Conservation (phyloP, 2,329 filamentous ascomycete species). For the Aspergillus sp. region DNA sequence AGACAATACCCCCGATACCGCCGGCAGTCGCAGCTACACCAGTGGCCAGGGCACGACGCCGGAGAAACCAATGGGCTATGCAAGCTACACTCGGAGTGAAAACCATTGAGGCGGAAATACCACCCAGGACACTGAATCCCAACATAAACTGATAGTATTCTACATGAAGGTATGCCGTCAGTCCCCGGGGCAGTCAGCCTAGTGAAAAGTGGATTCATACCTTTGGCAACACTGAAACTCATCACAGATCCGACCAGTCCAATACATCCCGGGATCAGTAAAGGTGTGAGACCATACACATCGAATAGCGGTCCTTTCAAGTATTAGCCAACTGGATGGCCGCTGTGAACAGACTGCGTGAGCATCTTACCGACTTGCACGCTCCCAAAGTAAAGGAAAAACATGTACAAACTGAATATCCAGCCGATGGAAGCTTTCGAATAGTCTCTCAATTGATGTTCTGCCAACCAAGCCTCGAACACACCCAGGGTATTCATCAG, state of each 20-base stretch:
- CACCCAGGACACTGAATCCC: slow-evolving; percentile 9
- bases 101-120: slow-evolving; percentile 6
- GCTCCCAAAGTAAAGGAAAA: slow-evolving; percentile 32
- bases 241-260: slow-evolving; percentile 14
- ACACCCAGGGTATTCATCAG: slow-evolving; percentile 31
- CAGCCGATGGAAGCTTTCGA: slow-evolving; percentile 30
- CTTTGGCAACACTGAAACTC: slow-evolving; percentile 9
- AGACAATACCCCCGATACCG: slow-evolving; percentile 22
- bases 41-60: slow-evolving; percentile 20
- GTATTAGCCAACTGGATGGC: neutral
- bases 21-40: slow-evolving; percentile 20
- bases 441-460: slow-evolving; percentile 28
- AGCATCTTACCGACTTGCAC: slow-evolving; percentile 27
- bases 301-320: slow-evolving; percentile 32
- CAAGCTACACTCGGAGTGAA: slow-evolving; percentile 19
- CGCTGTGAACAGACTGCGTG: neutral
- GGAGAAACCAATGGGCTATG: slow-evolving; percentile 25
- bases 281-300: slow-evolving; percentile 23
- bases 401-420: slow-evolving; percentile 34
- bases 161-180: neutral
- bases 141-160: slow-evolving; percentile 12
- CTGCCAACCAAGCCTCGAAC: slow-evolving; percentile 29
- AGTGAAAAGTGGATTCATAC: slow-evolving; percentile 2
- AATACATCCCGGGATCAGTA: slow-evolving; percentile 29
- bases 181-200: neutral